Evolutionary conservation across 371 early-diverging fungal species (phyloP), one percentile per base, ranked within the genome.

Genomic region (Lichtheimia ramosa): DNA sequence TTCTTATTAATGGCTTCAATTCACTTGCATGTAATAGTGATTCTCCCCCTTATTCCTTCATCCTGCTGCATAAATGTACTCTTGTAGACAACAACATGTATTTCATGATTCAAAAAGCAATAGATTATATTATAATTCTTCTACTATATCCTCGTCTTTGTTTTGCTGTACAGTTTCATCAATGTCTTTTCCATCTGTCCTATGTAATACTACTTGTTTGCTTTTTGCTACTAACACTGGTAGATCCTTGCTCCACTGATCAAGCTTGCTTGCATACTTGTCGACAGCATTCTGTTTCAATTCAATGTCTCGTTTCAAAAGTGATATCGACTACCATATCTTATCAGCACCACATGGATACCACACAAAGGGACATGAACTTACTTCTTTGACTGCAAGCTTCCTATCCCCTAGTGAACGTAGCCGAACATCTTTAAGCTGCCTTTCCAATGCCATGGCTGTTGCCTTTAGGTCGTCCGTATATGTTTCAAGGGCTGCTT

Each of bases 371-470:
- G 28, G 13, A 52, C 18, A 10, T 13, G 27, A 16, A 12, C 46
- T 13, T 71, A 73, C 77, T 63, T 73, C 66, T 58, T 66, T 18
- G 8, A 70, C 20, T 10, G 70, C 62, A 14, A 74, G 21, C 13
- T 67, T 59, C 34, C 68, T 64, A 57, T 69, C 62, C 10, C 59
- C 42, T 18, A 77, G 41, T 1, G 70, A 59, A 14, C 65, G 59
- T 34, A 70, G 34, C 12, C 67, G 66, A 24, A 77, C 64, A n/a
- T 72, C 59, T 24, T 61, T 62, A 14, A 77, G 28, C 23, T 56
- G 43, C 3, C 63, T 52, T 52, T 77, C 74, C 23, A 77, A 40
- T n/a, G 69, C 55, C 13, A 70, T 62, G 12, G 67, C 64, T 3
- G 66, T 56, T 14, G 58, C 23, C n/a, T 68, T 69, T 21, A 75